A percentile compares a stretch with the other conserved stretches of the same genome.
Evolutionary conservation across 352 stramenopile genomes (phyloP).

Genomic region (Pythium volutum): DNA sequence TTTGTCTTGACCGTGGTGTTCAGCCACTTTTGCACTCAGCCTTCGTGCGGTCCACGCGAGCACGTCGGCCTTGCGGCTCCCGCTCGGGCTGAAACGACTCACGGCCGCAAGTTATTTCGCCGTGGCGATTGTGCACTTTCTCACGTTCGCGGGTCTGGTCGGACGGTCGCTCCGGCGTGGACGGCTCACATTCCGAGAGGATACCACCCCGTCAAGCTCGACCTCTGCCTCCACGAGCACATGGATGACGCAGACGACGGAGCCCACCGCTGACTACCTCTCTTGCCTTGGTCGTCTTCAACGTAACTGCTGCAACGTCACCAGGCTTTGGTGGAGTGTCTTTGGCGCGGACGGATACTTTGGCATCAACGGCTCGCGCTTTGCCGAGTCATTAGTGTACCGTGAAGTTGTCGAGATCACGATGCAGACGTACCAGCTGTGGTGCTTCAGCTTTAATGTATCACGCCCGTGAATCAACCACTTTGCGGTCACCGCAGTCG

Average conservation of each 20-base stretch:
- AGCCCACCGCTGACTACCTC: background rate
- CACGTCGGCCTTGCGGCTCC: background rate
- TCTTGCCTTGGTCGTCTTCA: background rate
- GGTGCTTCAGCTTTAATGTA: constrained; percentile 15
- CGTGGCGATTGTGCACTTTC: background rate
- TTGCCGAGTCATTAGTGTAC: background rate
- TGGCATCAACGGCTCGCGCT: constrained; percentile 12
- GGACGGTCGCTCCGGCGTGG: background rate
- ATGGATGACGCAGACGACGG: background rate
- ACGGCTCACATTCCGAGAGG: background rate
- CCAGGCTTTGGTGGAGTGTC: background rate
- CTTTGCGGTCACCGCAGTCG: constrained; percentile 17
- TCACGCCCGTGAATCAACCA: constrained; percentile 25
- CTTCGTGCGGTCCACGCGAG: background rate
- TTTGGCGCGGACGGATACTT: constrained; percentile 8
- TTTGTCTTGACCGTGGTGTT: constrained; percentile 4
- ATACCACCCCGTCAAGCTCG: background rate
- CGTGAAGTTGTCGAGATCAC: constrained; percentile 14
- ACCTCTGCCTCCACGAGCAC: background rate
- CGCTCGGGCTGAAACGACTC: constrained; percentile 4
- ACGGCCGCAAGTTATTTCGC: constrained; percentile 2
- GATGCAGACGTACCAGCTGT: constrained; percentile 28
- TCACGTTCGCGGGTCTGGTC: background rate
- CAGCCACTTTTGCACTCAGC: constrained; percentile 3
- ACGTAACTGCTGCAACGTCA: background rate